Evolutionary conservation across 208 protist genomes (phyloP).

Genomic region (Acanthamoeba lenticulata): DNA sequence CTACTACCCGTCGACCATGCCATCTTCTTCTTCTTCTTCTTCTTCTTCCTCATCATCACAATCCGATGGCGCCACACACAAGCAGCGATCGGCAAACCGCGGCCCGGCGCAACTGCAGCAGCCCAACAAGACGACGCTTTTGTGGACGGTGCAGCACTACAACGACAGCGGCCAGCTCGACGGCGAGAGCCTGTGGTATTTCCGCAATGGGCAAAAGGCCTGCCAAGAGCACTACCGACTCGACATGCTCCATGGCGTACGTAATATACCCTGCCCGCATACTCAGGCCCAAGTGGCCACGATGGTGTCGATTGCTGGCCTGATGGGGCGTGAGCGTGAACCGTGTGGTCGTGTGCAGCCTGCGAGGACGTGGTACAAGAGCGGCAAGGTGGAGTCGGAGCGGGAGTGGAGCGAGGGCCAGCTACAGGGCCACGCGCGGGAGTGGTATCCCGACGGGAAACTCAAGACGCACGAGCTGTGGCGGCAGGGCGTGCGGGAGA

Average conservation of each 20-base stretch:
- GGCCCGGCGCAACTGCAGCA: background rate
- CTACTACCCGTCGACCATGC: background rate
- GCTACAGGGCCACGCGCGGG: background rate
- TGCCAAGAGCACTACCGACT: background rate
- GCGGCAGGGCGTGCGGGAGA: background rate
- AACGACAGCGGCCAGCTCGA: background rate
- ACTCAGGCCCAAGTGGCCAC: too few species aligned
- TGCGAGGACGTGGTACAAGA: slow-evolving; percentile 26
- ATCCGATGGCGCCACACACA: too few species aligned
- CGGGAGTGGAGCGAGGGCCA: background rate
- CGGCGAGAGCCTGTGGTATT: slow-evolving; percentile 21
- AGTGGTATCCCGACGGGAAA: background rate
- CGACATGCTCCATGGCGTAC: background rate
- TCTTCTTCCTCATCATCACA: too few species aligned
- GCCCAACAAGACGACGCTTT: background rate
- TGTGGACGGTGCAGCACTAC: background rate
- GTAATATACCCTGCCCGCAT: too few species aligned
- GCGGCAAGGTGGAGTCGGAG: slow-evolving; percentile 16
- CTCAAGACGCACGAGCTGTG: slow-evolving; percentile 34
- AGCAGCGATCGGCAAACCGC: too few species aligned
- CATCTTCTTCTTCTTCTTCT: background rate
- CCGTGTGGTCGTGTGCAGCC: background rate
- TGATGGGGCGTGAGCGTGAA: too few species aligned
- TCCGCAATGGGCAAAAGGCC: background rate
- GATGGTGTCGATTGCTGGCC: too few species aligned